A percentile compares a stretch with the other conserved stretches of the same genome.
Evolutionary conservation across 768 basidiomycete species (phyloP).

Genomic region (Naganishia friedmannii): DNA sequence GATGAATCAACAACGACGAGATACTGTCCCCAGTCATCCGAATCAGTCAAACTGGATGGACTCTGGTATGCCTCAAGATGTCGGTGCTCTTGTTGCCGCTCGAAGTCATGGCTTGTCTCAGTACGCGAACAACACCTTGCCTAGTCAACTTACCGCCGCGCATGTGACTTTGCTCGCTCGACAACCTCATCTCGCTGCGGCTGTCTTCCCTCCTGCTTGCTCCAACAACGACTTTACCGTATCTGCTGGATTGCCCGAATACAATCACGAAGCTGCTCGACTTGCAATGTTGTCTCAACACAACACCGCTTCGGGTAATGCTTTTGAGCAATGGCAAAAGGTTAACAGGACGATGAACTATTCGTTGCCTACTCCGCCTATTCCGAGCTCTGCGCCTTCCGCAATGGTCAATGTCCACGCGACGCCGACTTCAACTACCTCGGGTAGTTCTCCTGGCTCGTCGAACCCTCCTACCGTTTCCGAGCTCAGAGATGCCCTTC

Average conservation of each 20-base stretch:
- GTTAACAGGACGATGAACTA: constrained; percentile 4
- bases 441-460: neutral
- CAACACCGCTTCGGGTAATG: neutral
- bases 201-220: constrained; percentile 31
- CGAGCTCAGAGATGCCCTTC: constrained; percentile 38
- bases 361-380: constrained; percentile 19
- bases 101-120: constrained; percentile 4
- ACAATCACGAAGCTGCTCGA: neutral
- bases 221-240: neutral
- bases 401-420: constrained; percentile 17
- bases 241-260: neutral
- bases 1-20: neutral
- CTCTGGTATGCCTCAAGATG: neutral
- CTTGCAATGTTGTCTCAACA: constrained; percentile 8
- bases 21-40: neutral
- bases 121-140: neutral
- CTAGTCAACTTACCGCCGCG: constrained; percentile 20
- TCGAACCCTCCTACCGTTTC: constrained; percentile 31
- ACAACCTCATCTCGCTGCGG: constrained; percentile 33
- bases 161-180: constrained; percentile 28
- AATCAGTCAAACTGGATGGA: constrained; percentile 16
- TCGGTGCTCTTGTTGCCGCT: neutral
- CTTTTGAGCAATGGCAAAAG: neutral
- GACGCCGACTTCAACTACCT: constrained; percentile 13
- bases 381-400: neutral